Conservation (phyloP, 2,329 filamentous ascomycete species). For the Penicillium palitans region DNA sequence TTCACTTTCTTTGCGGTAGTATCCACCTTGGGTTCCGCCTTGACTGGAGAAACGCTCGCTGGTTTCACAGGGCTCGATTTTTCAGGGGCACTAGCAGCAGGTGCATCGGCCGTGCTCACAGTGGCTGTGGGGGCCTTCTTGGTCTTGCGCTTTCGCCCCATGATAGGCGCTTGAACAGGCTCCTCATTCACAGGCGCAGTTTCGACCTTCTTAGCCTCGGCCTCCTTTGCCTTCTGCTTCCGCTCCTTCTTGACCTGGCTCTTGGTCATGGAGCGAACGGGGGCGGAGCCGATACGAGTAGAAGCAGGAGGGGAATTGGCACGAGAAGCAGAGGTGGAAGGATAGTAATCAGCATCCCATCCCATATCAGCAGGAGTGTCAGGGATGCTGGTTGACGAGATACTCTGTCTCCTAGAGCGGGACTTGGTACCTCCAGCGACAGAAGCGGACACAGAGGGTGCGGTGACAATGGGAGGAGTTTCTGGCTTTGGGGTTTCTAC, state of each 20-base stretch:
- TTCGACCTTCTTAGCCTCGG: conserved; percentile 47
- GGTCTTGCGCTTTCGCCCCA: conserved; percentile 63
- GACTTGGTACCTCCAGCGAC: conserved; percentile 32
- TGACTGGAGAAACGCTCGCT: conserved; percentile 19
- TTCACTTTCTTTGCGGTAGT: conserved; percentile 25
- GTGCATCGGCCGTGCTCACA: conserved; percentile 18
- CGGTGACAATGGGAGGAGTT: conserved; percentile 33
- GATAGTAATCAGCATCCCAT: conserved; percentile 59
- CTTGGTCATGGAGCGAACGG: conserved; percentile 61
- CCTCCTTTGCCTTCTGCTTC: conserved; percentile 51
- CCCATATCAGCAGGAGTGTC: conserved; percentile 61
- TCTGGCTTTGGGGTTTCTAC: conserved; percentile 58
- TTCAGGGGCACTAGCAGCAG: conserved; percentile 17
- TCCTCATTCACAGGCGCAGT: conserved; percentile 47
- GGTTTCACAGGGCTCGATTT: conserved; percentile 20
- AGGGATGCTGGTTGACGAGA: conserved; percentile 60
- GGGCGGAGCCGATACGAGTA: conserved; percentile 59
- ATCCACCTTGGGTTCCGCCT: conserved; percentile 27
- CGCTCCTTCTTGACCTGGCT: conserved; percentile 63
- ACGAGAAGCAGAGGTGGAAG: conserved; percentile 60
- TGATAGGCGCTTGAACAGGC: conserved; percentile 59
- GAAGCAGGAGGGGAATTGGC: conserved; percentile 58
- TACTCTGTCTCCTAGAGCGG: conserved; percentile 39
- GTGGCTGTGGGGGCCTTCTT: conserved; percentile 45
- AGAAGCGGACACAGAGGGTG: conserved; percentile 35